Base-by-base conservation (phyloP, 2,329 filamentous ascomycete genomes). In the Aspergillus fumigatiaffinis region DNA sequence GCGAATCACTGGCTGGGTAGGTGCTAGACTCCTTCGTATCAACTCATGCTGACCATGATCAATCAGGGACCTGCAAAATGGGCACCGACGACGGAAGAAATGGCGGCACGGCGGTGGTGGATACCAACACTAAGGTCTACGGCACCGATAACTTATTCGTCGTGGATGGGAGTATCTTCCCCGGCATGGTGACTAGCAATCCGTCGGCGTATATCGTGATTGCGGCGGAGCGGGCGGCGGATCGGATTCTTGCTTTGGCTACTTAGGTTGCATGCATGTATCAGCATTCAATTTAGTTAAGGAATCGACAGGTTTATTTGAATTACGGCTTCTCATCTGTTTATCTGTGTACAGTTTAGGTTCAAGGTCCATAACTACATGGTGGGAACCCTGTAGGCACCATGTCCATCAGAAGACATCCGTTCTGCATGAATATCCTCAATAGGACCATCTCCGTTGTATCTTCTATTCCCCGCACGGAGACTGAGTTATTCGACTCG, bases 61-160 rank as follows among this genome's bases (percentile, higher is more conserved):
- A 53, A 3, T 0, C 51, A 25, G 55, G 58, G 26, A 60, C 61
- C 1, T 60, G 60, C 28, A 65, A 65, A 29, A 55, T 65, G 48
- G 63, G 63, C 47, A 53, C 53, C 14, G 60, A 63, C 32, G 63
- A 65, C 38, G 63, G 63, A 26, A 60, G 63, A 21, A 52, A 50
- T 14, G 59, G 58, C 4, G 63, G 63, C 2, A 49, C 54, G 20
- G 53, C 60, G 3, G 63, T 65, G 4, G 63, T 65, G 1, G 63
- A 65, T 25, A 50, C 59, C 41, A 56, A 65, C 29, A 60, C 59
- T 4, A 61, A 61, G 52, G 57, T 59, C 49, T 61, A 61, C 23
- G 59, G 59, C 10, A 59, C 38, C 0, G 52, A 61, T 8, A 61
- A 61, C 25, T 38, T 61, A 29, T 59, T 57, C 23, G 52, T 61